Base-by-base conservation (phyloP, 768 basidiomycete genomes). In the Termitomyces sp. region DNA sequence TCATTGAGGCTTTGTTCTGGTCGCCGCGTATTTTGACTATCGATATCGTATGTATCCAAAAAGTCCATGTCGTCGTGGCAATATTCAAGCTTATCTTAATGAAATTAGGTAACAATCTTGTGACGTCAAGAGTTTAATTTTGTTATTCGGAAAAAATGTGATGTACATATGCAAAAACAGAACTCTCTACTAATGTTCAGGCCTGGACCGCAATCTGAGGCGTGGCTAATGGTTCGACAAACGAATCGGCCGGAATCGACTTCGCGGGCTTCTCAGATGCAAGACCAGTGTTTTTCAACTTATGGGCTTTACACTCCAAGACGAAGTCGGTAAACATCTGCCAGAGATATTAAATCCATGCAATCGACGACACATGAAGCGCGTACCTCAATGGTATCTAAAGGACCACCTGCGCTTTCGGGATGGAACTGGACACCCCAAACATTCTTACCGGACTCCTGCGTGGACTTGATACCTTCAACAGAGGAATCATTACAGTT, bases 401-500 rank as follows among this genome's bases (percentile, higher is more conserved):
- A 81, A 43, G 97, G 97, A n/a, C 96, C 96, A 40, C 97, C 96
- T 27, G 94, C 91, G 60, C 93, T 94, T 73, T 99, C 97, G 16
- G 97, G 97, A 72, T 99, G 97, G 85, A 98, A 99, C 67, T 99
- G 97, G 21, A 98, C 96, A 63, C 96, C 97, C 93, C 94, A 98
- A 30, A 98, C 81, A 61, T 85, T 87, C 76, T 88, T 93, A 53
- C 94, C 94, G 23, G 93, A 94, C 10, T 86, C 89, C 0, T 76
- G 67, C 2, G 97, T 97, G 17, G 94, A 95, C 74, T 94, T 98
- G 80, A 98, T 97, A 39, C 97, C 97, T 69, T 98, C 97, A 16
- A 98, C 94, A 1, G 94, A 97, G 16, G 96, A 98, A 73, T 98
- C 96, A 67, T 98, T 98, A 75, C 94, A 97, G 74, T 98, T 99